Evolutionary conservation across 2,329 filamentous ascomycete species (phyloP), one percentile per base, ranked within the genome.

Genomic region (Ceratocystis diversiconidia): DNA sequence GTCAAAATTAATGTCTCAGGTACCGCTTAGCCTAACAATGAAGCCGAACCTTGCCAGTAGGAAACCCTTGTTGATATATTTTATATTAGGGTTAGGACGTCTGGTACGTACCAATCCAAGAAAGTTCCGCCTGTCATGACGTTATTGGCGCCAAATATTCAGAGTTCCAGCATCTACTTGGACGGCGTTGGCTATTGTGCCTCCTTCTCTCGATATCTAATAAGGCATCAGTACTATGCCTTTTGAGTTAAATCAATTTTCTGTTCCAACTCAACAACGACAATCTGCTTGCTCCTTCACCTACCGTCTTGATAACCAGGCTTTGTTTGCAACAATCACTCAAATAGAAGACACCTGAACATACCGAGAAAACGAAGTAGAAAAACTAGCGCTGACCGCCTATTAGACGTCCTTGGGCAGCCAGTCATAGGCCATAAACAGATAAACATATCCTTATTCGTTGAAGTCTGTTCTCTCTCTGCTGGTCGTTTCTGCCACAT

Each of bases 1-100:
- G 55, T 59, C 55, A 59, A 59, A 28, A 59, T 36, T 59, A 59
- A 30, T 59, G 55, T 59, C 55, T 59, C 55, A 59, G 55, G 55
- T 59, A 59, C 55, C 28, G 32, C 55, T 59, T 59, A 30, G 55
- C 55, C 17, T 3, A 36, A 4, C 17, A 7, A 10, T 22, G 28
- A 36, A 59, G 25, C 55, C 55, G 28, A 59, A 59, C 55, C 55
- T 7, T 59, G 55, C 19, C 2, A 2, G 22, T 3, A 4, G 0
- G 0, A 19, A 59, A 59, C 55, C 55, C 55, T 59, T 17, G 25
- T 1, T 8, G 10, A 5, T 17, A 2, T 17, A 8, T 19, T 10
- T 3, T 36, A 0, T 1, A 10, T 7, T 57, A 57, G 55, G 55
- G 55, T 59, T 36, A 15, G 1, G 1, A 5, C 2, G 22, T 5